Base-by-base conservation (phyloP, 768 basidiomycete species). In the Phaffia tasmanica region DNA sequence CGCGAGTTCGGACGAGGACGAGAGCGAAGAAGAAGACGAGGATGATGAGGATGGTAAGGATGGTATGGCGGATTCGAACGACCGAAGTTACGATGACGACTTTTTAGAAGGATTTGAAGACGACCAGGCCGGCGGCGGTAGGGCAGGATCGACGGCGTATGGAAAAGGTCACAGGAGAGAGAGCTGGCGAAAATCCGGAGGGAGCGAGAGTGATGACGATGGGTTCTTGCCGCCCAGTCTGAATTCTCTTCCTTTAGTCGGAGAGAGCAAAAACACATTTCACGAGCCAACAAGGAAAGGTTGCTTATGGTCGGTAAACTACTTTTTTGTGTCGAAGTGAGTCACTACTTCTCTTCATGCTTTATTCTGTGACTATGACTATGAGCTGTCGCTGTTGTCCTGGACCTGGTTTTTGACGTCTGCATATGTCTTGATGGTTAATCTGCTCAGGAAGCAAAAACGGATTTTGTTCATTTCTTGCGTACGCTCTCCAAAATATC, bases 1-100 rank as follows among this genome's bases (percentile, higher is more conserved):
- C 1, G 75, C 73, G 49, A 72, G 75, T n/a, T 76, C 77, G 55
- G 72, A 75, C 51, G 76, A 78, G 32, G 74, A 72, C 7, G 74
- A 75, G 25, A 46, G 35, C 7, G 67, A 64, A 27, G 70, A 63
- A 9, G 63, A 62, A 32, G 67, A 64, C n/a, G 64, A 51, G 29
- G 67, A 58, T 1, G 62, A 29, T 19, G 64, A 63, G 50, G 56
- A 32, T 29, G 60, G 30, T 30, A 58, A 58, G 23, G 63, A 23
- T 53, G 35, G 49, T 55, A 61, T 47, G 32, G 58, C 61, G 60
- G 25, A 50, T 11, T 2, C 21, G 19, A 18, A 70, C 59, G 53
- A 74, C 73, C 35, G 49, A 53, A 63, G 35, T 49, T 53, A 30
- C 7, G 49, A 50, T 19, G 62, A 64, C 25, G 63, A 64, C 19